These are phyloP conservation scores for Cafeteria roenbergensis DNA, from an alignment of 108 stramenopile species.

Conservation along the genomic window DNA sequence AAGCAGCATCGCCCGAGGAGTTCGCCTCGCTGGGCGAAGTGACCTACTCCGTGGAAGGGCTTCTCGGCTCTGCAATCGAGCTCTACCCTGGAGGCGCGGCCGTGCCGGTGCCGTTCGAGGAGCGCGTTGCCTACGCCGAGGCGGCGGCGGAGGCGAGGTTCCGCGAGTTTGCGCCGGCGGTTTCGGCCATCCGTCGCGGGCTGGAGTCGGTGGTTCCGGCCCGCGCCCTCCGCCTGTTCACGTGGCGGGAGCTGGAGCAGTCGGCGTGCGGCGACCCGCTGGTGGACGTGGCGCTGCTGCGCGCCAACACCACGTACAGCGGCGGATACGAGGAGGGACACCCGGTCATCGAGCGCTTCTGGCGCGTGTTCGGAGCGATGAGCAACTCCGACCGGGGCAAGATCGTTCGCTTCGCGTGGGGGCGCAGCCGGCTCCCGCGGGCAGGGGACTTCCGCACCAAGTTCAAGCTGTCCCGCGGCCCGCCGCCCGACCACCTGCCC, in stretches of 20 bases:
- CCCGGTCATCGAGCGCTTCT: conserved; percentile 30
- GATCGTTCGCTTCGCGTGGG: conserved; percentile 55
- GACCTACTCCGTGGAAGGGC: background rate
- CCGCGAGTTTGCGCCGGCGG: conserved; percentile 36
- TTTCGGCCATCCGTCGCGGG: conserved; percentile 34
- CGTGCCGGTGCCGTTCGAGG: conserved; percentile 29
- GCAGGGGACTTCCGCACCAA: background rate
- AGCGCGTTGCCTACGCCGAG: conserved; percentile 18
- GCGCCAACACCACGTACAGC: conserved; percentile 34
- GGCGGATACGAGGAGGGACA: conserved; percentile 23
- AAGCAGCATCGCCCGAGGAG: background rate
- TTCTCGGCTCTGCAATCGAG: background rate
- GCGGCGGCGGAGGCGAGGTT: background rate
- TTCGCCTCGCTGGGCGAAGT: background rate
- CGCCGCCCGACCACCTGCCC: conserved; percentile 11
- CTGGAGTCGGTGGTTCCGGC: conserved; percentile 29
- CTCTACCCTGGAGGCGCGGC: conserved; percentile 22
- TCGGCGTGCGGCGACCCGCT: conserved; percentile 39
- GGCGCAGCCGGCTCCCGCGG: conserved; percentile 39
- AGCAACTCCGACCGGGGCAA: conserved; percentile 38
- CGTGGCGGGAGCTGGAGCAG: conserved; percentile 41
- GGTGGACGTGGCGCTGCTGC: conserved; percentile 39
- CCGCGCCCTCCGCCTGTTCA: conserved; percentile 37
- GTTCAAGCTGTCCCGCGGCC: background rate
- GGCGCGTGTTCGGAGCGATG: conserved; percentile 39